These are phyloP conservation scores for Torulaspora pretoriensis DNA, from an alignment of 1,139 yeast species.

Conservation along the genomic window DNA sequence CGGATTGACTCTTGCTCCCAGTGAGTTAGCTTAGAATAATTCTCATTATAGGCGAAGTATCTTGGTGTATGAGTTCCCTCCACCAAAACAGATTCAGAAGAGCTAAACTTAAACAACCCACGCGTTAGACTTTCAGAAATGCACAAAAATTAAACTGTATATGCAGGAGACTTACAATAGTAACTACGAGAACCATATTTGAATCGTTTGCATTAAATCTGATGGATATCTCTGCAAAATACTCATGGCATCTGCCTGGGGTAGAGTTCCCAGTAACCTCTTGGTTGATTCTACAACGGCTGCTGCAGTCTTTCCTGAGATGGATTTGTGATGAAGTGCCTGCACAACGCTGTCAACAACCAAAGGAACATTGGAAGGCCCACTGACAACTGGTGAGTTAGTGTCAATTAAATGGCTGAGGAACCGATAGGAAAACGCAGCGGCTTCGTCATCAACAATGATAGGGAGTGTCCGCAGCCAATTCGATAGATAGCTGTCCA, in stretches of 20 bases:
- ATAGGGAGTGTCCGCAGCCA: constrained; percentile 87
- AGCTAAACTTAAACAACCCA: neutral
- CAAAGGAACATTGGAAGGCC: constrained; percentile 52
- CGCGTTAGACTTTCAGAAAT: neutral
- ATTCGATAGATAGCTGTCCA: constrained; percentile 58
- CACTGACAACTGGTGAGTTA: constrained; percentile 56
- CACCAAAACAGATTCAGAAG: neutral
- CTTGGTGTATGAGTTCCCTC: neutral
- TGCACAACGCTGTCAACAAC: constrained; percentile 72
- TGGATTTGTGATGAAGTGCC: constrained; percentile 65
- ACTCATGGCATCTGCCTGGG: constrained; percentile 62
- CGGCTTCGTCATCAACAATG: constrained; percentile 81
- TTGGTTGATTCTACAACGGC: constrained; percentile 59
- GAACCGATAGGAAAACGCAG: constrained; percentile 79
- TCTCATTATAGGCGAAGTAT: too few relatives aligned
- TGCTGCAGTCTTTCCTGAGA: constrained; percentile 68
- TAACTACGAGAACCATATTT: constrained; percentile 52
- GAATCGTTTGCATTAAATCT: constrained; percentile 57
- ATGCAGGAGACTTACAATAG: constrained; percentile 4
- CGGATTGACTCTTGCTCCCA: too few relatives aligned
- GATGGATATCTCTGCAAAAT: constrained; percentile 60
- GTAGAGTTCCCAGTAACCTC: constrained; percentile 41
- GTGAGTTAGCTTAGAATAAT: too few relatives aligned
- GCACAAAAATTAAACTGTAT: constrained; percentile 4
- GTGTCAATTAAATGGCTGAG: constrained; percentile 68